These are phyloP conservation scores for Phytophthora sansomeana DNA, from an alignment of 352 stramenopile genomes.

Conservation along the genomic window DNA sequence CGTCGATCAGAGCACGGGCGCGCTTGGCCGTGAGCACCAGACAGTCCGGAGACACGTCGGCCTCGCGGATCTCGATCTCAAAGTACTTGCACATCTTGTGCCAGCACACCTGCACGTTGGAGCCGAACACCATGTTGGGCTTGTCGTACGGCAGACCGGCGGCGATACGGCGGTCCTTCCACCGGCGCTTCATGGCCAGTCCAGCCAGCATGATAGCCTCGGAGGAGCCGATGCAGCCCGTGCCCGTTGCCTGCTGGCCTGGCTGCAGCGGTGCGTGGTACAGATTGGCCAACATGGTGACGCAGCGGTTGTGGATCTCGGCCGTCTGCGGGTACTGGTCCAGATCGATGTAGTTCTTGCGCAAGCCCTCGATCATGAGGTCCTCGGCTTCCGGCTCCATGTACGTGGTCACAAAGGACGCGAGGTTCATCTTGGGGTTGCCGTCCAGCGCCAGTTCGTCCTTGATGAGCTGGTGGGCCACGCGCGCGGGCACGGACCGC, in stretches of 20 bases:
- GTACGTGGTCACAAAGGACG: conserved; percentile 93
- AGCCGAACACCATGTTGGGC: conserved; percentile 94
- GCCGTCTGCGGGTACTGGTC: conserved; percentile 94
- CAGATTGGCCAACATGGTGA: conserved; percentile 93
- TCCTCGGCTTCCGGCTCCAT: conserved; percentile 93
- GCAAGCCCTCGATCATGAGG: conserved; percentile 88
- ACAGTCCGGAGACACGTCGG: conserved; percentile 84
- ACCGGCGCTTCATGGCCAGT: conserved; percentile 92
- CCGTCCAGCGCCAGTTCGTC: conserved; percentile 91
- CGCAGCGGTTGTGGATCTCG: conserved; percentile 94
- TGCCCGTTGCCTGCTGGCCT: conserved; percentile 75
- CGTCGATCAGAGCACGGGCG: conserved; percentile 80
- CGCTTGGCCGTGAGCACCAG: conserved; percentile 89
- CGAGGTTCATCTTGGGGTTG: conserved; percentile 93
- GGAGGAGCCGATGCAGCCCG: conserved; percentile 92
- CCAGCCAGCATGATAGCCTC: conserved; percentile 93
- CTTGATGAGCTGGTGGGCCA: conserved; percentile 90
- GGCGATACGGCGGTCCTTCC: conserved; percentile 86
- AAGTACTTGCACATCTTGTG: conserved; percentile 97
- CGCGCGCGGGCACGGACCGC: conserved; percentile 72
- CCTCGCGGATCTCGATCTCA: conserved; percentile 92
- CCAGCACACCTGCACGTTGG: conserved; percentile 94
- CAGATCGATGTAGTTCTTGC: conserved; percentile 95
- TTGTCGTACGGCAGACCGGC: conserved; percentile 82
- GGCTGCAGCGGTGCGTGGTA: conserved; percentile 82